Evolutionary conservation across 73 alveolate species (phyloP).

Genomic region (Paramecium biaurelia): DNA sequence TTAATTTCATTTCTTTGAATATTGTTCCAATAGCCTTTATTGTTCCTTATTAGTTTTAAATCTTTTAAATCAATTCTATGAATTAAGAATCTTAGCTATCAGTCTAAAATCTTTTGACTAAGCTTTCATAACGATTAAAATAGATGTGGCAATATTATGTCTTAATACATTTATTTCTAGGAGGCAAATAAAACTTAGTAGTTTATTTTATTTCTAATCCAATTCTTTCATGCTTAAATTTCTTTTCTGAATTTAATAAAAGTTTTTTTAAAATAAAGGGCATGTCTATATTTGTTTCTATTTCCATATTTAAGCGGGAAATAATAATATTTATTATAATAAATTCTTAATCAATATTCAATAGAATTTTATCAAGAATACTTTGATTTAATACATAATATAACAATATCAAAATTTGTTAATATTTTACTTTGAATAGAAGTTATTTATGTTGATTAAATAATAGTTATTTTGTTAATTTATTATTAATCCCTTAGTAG

Average conservation of each 20-base stretch:
- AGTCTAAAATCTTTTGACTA: not conserved
- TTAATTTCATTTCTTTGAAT: conserved; percentile 27
- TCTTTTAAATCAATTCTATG: not conserved
- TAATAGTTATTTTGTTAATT: no score
- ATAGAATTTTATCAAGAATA: not conserved
- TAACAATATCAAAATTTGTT: no score
- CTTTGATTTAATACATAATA: no score
- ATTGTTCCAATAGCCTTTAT: not conserved
- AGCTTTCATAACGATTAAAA: not conserved
- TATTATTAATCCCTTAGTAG: no score
- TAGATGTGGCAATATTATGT: not conserved
- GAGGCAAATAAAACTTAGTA: not conserved
- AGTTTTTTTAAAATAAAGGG: not conserved
- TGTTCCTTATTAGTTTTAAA: not conserved
- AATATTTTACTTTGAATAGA: no score
- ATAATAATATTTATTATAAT: not conserved
- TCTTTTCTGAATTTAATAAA: not conserved
- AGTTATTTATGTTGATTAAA: no score
- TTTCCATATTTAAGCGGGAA: not conserved
- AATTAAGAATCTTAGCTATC: not conserved
- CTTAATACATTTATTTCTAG: not conserved
- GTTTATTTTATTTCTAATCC: not conserved
- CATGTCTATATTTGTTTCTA: not conserved
- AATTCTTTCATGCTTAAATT: not conserved
- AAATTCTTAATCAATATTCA: not conserved